A percentile compares a stretch with the other conserved stretches of the same genome.
Evolutionary conservation across 441 rosid genomes (phyloP).

Genomic region (Eruca vesicaria): DNA sequence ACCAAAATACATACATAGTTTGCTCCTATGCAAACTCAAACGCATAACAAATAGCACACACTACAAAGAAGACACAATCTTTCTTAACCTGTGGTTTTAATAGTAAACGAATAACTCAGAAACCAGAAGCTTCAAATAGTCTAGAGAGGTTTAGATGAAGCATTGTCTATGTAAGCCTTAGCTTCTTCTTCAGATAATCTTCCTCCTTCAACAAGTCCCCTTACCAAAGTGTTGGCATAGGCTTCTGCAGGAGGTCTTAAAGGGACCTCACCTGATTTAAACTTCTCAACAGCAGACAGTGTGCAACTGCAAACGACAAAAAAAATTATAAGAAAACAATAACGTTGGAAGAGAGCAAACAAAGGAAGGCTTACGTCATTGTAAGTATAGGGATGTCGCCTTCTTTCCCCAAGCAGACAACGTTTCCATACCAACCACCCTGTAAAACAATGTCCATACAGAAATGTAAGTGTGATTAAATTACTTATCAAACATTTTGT

Average conservation of each 20-base stretch:
- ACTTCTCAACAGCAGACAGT: conserved; percentile 36
- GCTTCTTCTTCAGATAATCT: conserved; percentile 67
- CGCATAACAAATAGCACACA: not conserved
- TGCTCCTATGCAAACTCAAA: conserved; percentile 9
- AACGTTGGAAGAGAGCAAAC: not conserved
- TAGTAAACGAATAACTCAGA: conserved; percentile 8
- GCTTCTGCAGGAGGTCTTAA: conserved; percentile 45
- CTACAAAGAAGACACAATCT: not conserved
- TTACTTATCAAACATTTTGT: conserved; percentile 9
- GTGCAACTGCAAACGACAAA: conserved; percentile 58
- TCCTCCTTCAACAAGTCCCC: conserved; percentile 80
- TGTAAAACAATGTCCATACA: conserved; percentile 33
- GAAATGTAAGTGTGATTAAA: not conserved
- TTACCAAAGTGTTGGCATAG: conserved; percentile 53
- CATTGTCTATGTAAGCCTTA: conserved; percentile 56
- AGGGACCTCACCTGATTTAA: conserved; percentile 54
- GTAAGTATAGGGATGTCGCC: conserved; percentile 62
- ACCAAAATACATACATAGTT: conserved; percentile 2
- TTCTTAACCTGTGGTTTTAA: not conserved
- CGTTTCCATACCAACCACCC: conserved; percentile 71
- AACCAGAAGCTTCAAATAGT: too few species aligned
- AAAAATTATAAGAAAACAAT: too few species aligned
- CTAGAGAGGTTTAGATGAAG: conserved; percentile 51
- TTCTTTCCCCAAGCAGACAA: conserved; percentile 74
- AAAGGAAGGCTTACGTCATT: conserved; percentile 57